These are phyloP conservation scores for Trichoderma sp. DNA, from an alignment of 2,329 filamentous ascomycete species.

Conservation along the genomic window DNA sequence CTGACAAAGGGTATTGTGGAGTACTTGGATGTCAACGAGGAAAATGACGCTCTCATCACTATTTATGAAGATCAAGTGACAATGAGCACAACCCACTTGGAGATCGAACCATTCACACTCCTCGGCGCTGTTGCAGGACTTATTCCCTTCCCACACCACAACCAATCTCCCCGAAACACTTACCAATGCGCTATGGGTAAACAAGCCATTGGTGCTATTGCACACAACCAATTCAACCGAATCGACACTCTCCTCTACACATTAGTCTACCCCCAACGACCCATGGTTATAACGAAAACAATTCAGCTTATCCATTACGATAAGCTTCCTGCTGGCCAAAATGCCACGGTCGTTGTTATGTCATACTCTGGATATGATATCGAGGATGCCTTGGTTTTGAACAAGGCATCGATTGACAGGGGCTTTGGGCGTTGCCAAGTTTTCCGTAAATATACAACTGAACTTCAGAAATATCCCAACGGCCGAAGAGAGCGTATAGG, in stretches of 20 bases:
- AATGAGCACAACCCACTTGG: constrained; percentile 83
- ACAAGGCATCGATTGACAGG: constrained; percentile 92
- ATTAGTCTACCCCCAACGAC: constrained; percentile 95
- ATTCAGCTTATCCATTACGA: constrained; percentile 97
- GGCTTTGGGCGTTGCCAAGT: constrained; percentile 97
- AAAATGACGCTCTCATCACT: constrained; percentile 93
- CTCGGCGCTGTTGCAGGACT: constrained; percentile 92
- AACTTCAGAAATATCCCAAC: constrained; percentile 87
- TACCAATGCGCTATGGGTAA: constrained; percentile 99
- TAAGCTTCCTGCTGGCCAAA: constrained; percentile 94
- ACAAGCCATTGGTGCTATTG: constrained; percentile 97
- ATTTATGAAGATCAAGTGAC: constrained; percentile 85
- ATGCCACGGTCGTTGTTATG: constrained; percentile 98
- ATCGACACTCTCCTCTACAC: constrained; percentile 96
- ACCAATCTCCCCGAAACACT: constrained; percentile 96
- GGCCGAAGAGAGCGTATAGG: constrained; percentile 68
- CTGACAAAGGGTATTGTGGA: constrained; percentile 87
- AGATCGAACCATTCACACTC: constrained; percentile 97
- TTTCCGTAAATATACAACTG: constrained; percentile 89
- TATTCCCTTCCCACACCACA: constrained; percentile 98
- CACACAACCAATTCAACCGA: constrained; percentile 95
- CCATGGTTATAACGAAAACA: constrained; percentile 95
- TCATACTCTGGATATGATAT: constrained; percentile 99
- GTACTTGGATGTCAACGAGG: constrained; percentile 97
- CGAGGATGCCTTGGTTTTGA: constrained; percentile 93